Evolutionary conservation across 2,329 filamentous ascomycete genomes (phyloP).

Genomic region (Scytalidium lignicola): DNA sequence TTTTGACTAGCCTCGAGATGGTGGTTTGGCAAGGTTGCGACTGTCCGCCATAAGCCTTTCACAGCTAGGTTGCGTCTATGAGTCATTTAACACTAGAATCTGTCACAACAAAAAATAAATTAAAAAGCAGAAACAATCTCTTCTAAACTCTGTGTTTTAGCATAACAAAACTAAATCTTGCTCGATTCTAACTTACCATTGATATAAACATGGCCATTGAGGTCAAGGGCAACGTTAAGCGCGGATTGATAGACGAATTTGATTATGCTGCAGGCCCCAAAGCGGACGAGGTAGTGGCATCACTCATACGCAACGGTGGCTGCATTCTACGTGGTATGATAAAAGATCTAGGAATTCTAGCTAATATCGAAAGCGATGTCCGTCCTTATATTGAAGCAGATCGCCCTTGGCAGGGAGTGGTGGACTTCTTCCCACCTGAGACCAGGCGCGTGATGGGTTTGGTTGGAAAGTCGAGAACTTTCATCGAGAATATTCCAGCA

Average conservation of each 20-base stretch:
- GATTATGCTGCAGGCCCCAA: not conserved
- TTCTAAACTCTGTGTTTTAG: too few relatives aligned
- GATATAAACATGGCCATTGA: too few relatives aligned
- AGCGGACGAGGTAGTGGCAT: not conserved
- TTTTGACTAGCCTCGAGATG: too few relatives aligned
- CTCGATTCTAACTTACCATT: too few relatives aligned
- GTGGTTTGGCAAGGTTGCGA: too few relatives aligned
- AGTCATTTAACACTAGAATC: too few relatives aligned
- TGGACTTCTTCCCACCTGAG: conserved; percentile 12
- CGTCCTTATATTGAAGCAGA: conserved; percentile 4
- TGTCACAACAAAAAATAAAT: too few relatives aligned
- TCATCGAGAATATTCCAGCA: conserved; percentile 12
- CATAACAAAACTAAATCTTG: too few relatives aligned
- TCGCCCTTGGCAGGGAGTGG: conserved; percentile 10
- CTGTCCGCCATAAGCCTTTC: too few relatives aligned
- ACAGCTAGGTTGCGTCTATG: too few relatives aligned
- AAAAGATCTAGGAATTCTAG: not conserved
- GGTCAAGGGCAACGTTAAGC: too few relatives aligned
- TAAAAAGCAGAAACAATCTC: too few relatives aligned
- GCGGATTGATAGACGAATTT: not conserved
- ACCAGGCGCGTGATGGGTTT: conserved; percentile 22
- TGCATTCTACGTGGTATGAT: not conserved
- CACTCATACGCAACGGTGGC: not conserved
- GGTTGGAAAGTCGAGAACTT: conserved; percentile 16
- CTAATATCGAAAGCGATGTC: conserved; percentile 1